Evolutionary conservation across 768 basidiomycete species (phyloP).

Genomic region (Mycena alexandri): DNA sequence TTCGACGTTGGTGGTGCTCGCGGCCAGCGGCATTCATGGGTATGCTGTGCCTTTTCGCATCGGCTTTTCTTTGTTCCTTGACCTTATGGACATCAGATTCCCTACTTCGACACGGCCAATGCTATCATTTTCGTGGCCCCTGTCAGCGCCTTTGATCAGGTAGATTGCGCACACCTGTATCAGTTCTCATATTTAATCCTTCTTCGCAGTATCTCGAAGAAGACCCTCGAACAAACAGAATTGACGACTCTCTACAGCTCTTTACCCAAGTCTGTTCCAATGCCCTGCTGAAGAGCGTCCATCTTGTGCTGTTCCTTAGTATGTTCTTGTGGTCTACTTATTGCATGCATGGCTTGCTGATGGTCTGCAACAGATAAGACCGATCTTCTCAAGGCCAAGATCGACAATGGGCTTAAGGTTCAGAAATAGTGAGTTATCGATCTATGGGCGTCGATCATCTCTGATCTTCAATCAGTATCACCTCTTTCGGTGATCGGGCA

Average conservation of each 20-base stretch:
- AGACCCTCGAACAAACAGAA: slow-evolving; percentile 86
- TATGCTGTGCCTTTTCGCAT: slow-evolving; percentile 41
- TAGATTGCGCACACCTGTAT: slow-evolving; percentile 42
- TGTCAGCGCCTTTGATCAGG: slow-evolving; percentile 85
- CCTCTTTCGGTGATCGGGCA: slow-evolving; percentile 83
- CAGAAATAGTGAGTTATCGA: slow-evolving; percentile 78
- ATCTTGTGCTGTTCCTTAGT: slow-evolving; percentile 72
- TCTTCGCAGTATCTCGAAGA: slow-evolving; percentile 83
- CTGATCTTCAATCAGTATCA: slow-evolving; percentile 63
- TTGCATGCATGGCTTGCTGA: slow-evolving; percentile 11
- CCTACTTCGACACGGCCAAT: slow-evolving; percentile 81
- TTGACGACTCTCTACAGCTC: slow-evolving; percentile 90
- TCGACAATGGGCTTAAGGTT: slow-evolving; percentile 76
- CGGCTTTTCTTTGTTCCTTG: background rate
- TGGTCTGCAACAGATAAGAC: slow-evolving; percentile 70
- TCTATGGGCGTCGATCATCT: slow-evolving; percentile 28
- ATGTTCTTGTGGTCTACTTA: slow-evolving; percentile 41
- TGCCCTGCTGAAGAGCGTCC: slow-evolving; percentile 78
- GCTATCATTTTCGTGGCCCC: slow-evolving; percentile 87
- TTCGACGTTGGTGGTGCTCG: slow-evolving; percentile 81
- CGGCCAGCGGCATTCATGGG: slow-evolving; percentile 82
- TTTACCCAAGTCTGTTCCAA: slow-evolving; percentile 91
- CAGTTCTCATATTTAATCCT: slow-evolving; percentile 20
- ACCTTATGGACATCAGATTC: slow-evolving; percentile 43
- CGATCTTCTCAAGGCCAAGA: slow-evolving; percentile 79